Percentiles rank a stretch among this genome's conserved stretches.
phyloP scores from a whole-genome alignment of 148 eudicot genomes.

The Vaccinium macrocarpon region DNA sequence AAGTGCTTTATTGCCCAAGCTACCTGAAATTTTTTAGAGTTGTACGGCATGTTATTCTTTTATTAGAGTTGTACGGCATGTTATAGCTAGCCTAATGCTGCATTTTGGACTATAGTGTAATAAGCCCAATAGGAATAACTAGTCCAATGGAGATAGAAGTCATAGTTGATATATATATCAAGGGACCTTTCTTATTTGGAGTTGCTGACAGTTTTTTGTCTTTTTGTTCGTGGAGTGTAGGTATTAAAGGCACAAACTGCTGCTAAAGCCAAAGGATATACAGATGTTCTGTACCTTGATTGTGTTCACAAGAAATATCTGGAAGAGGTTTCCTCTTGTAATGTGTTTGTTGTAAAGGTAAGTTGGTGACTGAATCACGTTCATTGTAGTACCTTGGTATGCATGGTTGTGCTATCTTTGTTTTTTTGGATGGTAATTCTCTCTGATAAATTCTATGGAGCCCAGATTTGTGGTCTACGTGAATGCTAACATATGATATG shows the following conservation, averaged over 20 bases:
- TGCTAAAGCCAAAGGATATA: conserved; percentile 88
- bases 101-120: neutral
- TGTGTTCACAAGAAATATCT: conserved; percentile 79
- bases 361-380: conserved; percentile 15
- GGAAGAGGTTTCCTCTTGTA: conserved; percentile 96
- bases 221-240: conserved; percentile 30
- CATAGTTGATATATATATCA: neutral
- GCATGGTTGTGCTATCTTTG: neutral
- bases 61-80: neutral
- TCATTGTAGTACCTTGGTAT: neutral
- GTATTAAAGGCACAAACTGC: conserved; percentile 83
- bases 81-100: neutral
- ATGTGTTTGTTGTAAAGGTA: conserved; percentile 93
- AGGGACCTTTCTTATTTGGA: conserved; percentile 3
- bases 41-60: neutral
- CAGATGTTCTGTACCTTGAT: conserved; percentile 93
- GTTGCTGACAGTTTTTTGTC: neutral
- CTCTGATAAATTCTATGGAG: neutral
- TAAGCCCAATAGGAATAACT: neutral
- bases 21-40: neutral
- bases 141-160: neutral
- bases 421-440: neutral
- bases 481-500: neutral
- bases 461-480: neutral
- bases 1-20: neutral